Percentiles rank a stretch among this genome's conserved stretches.
Evolutionary conservation across 768 basidiomycete genomes (phyloP).

Genomic region (Suillus brevipes): DNA sequence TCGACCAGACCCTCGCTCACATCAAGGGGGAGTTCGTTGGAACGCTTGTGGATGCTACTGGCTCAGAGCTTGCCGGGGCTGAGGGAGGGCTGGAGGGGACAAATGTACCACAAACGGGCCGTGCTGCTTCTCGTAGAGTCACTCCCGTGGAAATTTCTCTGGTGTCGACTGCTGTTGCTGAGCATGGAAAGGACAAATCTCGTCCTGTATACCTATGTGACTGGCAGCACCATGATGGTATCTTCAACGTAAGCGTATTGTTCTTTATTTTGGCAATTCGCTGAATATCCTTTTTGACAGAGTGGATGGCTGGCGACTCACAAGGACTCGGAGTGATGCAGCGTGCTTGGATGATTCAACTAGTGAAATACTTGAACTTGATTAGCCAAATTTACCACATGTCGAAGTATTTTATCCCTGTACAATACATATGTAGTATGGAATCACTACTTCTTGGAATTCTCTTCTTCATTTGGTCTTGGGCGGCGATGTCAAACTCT

Average conservation of each 20-base stretch:
- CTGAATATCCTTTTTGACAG: slow-evolving; percentile 2
- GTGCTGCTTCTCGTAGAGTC: slow-evolving; percentile 13
- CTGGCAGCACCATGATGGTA: slow-evolving; percentile 19
- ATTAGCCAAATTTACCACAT: background rate
- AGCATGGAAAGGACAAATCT: slow-evolving; percentile 14
- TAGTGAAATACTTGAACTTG: background rate
- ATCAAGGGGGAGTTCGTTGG: slow-evolving; percentile 18
- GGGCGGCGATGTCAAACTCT: background rate
- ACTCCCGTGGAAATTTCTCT: slow-evolving; percentile 23
- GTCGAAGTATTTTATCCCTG: background rate
- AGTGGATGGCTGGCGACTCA: slow-evolving; percentile 12
- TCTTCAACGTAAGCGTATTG: slow-evolving; percentile 22
- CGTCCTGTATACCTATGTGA: slow-evolving; percentile 24
- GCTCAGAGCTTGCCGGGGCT: slow-evolving; percentile 20
- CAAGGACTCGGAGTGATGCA: background rate
- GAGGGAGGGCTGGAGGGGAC: slow-evolving; percentile 9
- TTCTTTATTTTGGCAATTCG: background rate
- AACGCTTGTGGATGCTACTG: slow-evolving; percentile 18
- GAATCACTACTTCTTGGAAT: background rate
- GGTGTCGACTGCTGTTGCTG: slow-evolving; percentile 25
- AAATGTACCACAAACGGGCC: slow-evolving; percentile 5
- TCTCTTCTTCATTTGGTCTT: background rate
- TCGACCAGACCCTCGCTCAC: slow-evolving; percentile 16
- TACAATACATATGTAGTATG: background rate
- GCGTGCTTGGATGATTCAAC: background rate